A percentile compares a stretch with the other conserved stretches of the same genome.
Conservation (phyloP, 2,329 filamentous ascomycete genomes). For the Claviceps arundinis region DNA sequence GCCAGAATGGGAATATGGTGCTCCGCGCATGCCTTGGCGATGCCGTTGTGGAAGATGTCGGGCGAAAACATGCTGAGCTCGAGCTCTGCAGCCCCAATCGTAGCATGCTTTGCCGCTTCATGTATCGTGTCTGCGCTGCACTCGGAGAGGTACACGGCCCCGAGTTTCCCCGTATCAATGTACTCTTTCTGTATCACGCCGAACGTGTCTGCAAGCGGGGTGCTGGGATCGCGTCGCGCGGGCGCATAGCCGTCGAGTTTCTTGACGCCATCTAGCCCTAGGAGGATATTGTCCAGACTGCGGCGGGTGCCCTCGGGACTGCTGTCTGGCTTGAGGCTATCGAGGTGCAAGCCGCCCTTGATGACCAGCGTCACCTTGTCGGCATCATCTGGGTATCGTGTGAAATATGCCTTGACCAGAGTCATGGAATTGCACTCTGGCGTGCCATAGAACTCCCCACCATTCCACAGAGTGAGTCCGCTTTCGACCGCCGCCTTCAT, state of each 20-base stretch:
- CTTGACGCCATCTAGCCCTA: constrained; percentile 38
- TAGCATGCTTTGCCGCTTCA: constrained; percentile 29
- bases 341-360: constrained; percentile 38
- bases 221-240: constrained; percentile 40
- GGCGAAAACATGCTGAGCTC: constrained; percentile 38
- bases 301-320: constrained; percentile 39
- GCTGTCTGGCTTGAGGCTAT: constrained; percentile 29
- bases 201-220: constrained; percentile 23
- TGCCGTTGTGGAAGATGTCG: constrained; percentile 36
- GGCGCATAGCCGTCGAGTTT: constrained; percentile 48
- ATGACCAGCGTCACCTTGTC: constrained; percentile 47
- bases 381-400: constrained; percentile 49
- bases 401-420: constrained; percentile 49
- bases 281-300: constrained; percentile 44
- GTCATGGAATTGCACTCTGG: constrained; percentile 44
- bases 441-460: constrained; percentile 51
- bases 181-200: constrained; percentile 29
- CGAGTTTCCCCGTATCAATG: constrained; percentile 37
- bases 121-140: constrained; percentile 34
- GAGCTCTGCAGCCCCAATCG: constrained; percentile 36
- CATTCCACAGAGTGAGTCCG: constrained; percentile 44
- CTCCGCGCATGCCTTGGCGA: constrained; percentile 44
- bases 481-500: constrained; percentile 38
- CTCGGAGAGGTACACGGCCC: constrained; percentile 39
- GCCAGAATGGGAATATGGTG: constrained; percentile 56